phyloP scores from a whole-genome alignment of 2,329 filamentous ascomycete genomes.

The Harringtonia lauricola region DNA sequence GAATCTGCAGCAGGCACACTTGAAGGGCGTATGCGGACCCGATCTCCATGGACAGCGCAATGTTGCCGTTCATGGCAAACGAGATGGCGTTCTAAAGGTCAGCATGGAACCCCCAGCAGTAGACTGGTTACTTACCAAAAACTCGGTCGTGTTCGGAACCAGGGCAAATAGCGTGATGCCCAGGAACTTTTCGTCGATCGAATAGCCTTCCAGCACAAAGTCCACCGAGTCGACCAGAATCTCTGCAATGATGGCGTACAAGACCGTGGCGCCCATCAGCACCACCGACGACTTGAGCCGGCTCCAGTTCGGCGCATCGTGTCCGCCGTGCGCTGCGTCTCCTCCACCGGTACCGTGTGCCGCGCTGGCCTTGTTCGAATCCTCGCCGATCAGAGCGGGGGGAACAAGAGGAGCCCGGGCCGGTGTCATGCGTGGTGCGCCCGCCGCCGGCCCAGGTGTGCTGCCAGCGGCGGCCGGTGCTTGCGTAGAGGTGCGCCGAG shows the following conservation, averaged over 20 bases:
- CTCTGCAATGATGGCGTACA: slow-evolving; percentile 96
- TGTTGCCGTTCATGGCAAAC: slow-evolving; percentile 99
- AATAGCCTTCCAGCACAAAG: slow-evolving; percentile 80
- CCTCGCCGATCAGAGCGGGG: too few relatives aligned
- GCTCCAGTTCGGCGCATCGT: slow-evolving; percentile 98
- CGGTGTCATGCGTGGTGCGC: slow-evolving; percentile 16
- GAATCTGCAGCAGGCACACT: slow-evolving; percentile 89
- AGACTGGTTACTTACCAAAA: slow-evolving; percentile 76
- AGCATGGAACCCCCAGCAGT: too few relatives aligned
- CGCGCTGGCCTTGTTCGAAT: slow-evolving; percentile 18
- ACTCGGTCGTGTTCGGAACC: slow-evolving; percentile 96
- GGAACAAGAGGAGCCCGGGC: too few relatives aligned
- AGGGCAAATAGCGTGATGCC: slow-evolving; percentile 94
- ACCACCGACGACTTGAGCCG: slow-evolving; percentile 83
- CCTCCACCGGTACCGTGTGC: slow-evolving; percentile 28
- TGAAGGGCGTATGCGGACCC: slow-evolving; percentile 94
- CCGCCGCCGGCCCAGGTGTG: neutral
- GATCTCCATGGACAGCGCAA: slow-evolving; percentile 97
- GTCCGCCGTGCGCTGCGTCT: slow-evolving; percentile 48
- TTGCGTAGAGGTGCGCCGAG: slow-evolving; percentile 11
- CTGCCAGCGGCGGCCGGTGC: slow-evolving; percentile 5
- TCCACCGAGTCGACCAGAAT: slow-evolving; percentile 96
- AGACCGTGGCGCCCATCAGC: slow-evolving; percentile 73
- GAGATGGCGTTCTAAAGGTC: slow-evolving; percentile 79
- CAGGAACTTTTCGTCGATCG: slow-evolving; percentile 94